phyloP scores from a whole-genome alignment of 495 filamentous ascomycete genomes.

The Hypoxylon subgilvum region DNA sequence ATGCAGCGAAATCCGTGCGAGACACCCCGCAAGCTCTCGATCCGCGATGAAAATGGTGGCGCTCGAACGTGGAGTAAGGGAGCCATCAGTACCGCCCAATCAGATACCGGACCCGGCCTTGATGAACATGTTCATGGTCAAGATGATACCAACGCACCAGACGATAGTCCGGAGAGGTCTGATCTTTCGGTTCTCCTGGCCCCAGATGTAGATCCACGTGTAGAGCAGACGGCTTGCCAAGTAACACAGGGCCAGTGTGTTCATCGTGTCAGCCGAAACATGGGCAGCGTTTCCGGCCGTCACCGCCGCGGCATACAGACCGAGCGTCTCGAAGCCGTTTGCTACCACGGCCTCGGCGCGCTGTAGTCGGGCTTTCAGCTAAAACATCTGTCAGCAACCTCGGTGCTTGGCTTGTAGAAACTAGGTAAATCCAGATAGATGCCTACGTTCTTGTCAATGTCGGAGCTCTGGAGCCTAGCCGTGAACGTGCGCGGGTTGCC shows the following conservation, averaged over 20 bases:
- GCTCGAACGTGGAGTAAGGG: no score
- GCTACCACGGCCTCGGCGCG: slow-evolving; percentile 54
- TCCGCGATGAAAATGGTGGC: no score
- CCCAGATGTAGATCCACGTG: slow-evolving; percentile 53
- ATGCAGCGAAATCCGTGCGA: no score
- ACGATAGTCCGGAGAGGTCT: slow-evolving; percentile 45
- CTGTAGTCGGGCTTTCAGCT: slow-evolving; percentile 43
- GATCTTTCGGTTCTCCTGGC: slow-evolving; percentile 45
- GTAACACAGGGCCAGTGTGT: slow-evolving; percentile 51
- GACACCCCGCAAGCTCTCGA: no score
- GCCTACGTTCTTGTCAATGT: slow-evolving; percentile 50
- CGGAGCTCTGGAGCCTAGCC: slow-evolving; percentile 46
- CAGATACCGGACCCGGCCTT: slow-evolving; percentile 45
- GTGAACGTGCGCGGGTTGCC: slow-evolving; percentile 43
- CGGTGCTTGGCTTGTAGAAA: no score
- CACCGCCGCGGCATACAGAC: slow-evolving; percentile 56
- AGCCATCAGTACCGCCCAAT: not conserved
- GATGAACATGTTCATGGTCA: slow-evolving; percentile 49
- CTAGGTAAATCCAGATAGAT: not conserved
- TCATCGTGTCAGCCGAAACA: slow-evolving; percentile 43
- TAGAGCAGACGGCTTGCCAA: slow-evolving; percentile 50
- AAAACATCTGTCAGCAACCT: not conserved
- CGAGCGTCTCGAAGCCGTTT: slow-evolving; percentile 59
- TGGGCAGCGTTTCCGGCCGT: slow-evolving; percentile 56
- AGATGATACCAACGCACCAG: slow-evolving; percentile 45